These are phyloP conservation scores for Mycosphaerella arachidis DNA, from an alignment of 2,329 filamentous ascomycete genomes.

Conservation along the genomic window DNA sequence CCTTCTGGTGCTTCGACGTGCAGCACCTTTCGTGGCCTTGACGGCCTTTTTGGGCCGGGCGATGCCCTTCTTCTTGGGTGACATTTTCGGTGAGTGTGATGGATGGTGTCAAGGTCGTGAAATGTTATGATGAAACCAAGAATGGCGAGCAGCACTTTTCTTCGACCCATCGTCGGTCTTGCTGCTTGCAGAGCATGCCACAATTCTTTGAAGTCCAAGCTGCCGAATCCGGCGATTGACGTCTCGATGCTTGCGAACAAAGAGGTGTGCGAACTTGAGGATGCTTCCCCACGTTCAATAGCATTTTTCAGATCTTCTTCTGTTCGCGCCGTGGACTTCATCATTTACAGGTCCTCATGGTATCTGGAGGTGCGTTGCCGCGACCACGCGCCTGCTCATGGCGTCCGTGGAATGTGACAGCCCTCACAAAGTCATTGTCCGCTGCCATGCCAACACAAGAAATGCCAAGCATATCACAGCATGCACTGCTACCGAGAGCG, in stretches of 20 bases:
- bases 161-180: neutral
- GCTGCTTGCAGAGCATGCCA: neutral
- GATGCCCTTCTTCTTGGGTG: slow-evolving; percentile 20
- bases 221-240: neutral
- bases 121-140: no score
- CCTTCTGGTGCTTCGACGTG: neutral
- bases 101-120: no score
- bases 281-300: neutral
- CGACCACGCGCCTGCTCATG: no score
- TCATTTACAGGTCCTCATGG: no score
- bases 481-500: neutral
- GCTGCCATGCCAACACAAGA: no score
- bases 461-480: neutral
- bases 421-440: no score
- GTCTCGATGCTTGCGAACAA: neutral
- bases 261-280: neutral
- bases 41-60: neutral
- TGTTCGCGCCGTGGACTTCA: no score
- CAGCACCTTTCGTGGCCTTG: neutral
- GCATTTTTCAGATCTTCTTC: neutral
- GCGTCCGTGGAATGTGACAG: no score
- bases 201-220: neutral
- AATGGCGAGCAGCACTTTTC: neutral
- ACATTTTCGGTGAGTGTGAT: slow-evolving; percentile 10
- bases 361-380: no score